phyloP scores from a whole-genome alignment of 225 moss, liverwort and hornwort genomes.

The Rhytidiadelphus loreus region DNA sequence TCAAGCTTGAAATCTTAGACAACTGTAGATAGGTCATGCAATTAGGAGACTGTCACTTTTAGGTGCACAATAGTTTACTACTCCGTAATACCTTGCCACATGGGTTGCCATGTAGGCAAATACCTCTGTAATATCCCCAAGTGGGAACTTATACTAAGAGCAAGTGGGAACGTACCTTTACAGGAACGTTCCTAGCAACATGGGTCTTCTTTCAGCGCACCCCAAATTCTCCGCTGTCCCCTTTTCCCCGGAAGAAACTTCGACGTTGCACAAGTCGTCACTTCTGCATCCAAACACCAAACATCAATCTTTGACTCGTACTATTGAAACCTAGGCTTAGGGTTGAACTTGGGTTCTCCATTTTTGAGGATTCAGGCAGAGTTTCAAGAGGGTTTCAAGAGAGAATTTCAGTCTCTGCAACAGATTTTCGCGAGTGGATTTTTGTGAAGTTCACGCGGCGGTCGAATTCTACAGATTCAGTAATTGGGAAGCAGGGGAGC shows the following conservation, averaged over 20 bases:
- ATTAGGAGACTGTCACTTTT: no score
- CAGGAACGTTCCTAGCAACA: background rate
- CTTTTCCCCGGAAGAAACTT: background rate
- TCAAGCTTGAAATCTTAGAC: no score
- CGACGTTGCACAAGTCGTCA: background rate
- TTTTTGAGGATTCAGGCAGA: background rate
- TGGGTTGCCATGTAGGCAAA: background rate
- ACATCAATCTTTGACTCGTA: background rate
- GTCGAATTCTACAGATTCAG: background rate
- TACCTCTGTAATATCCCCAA: background rate
- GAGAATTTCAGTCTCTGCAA: background rate
- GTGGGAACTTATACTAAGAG: background rate
- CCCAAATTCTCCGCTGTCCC: no score
- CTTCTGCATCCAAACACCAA: background rate
- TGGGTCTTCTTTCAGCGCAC: no score
- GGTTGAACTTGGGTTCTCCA: background rate
- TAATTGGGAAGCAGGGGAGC: background rate
- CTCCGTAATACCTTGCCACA: no score
- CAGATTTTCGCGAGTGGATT: background rate
- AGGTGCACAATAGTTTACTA: no score
- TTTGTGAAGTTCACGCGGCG: background rate
- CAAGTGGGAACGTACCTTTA: background rate
- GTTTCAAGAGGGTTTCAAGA: background rate
- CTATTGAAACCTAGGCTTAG: background rate
- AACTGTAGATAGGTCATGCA: no score